Conservation (phyloP, 1,139 yeast genomes). For the Tardiomyces digboiensis region DNA sequence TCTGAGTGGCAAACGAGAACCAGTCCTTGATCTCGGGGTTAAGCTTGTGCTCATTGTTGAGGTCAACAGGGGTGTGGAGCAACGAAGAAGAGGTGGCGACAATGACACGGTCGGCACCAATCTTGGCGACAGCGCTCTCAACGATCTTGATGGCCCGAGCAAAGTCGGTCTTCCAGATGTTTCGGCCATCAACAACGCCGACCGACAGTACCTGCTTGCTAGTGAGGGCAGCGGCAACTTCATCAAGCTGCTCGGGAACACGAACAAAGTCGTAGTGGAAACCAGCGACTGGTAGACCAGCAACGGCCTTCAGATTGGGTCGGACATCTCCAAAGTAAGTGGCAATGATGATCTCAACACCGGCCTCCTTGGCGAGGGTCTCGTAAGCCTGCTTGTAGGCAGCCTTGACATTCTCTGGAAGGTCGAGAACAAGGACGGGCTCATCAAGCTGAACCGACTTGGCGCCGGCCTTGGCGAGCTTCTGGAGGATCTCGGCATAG, state of each 20-base stretch:
- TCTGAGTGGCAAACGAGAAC: slow-evolving; percentile 98
- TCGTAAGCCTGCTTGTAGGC: slow-evolving; percentile 86
- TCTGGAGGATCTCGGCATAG: slow-evolving; percentile 77
- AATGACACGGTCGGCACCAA: slow-evolving; percentile 82
- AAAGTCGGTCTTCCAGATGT: slow-evolving; percentile 97
- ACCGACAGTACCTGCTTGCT: slow-evolving; percentile 76
- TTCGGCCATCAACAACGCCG: slow-evolving; percentile 98
- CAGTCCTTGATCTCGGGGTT: slow-evolving; percentile 89
- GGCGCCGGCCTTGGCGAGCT: slow-evolving; percentile 94
- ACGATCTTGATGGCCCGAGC: slow-evolving; percentile 76
- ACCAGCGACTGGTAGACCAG: slow-evolving; percentile 87
- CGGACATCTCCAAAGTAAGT: slow-evolving; percentile 97
- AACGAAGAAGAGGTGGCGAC: slow-evolving; percentile 96
- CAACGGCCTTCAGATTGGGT: slow-evolving; percentile 88
- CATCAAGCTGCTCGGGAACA: slow-evolving; percentile 89
- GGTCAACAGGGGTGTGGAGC: slow-evolving; percentile 97
- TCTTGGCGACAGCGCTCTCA: slow-evolving; percentile 69
- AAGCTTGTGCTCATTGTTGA: slow-evolving; percentile 83
- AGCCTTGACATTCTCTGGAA: slow-evolving; percentile 73
- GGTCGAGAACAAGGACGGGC: slow-evolving; percentile 92
- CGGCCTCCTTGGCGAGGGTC: slow-evolving; percentile 50
- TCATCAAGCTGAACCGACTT: slow-evolving; percentile 93
- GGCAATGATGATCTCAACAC: slow-evolving; percentile 76
- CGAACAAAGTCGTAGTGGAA: slow-evolving; percentile 96
- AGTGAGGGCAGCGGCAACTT: slow-evolving; percentile 56